Conservation (phyloP, 345 rosid genomes). For the Lepidium aucheri region DNA sequence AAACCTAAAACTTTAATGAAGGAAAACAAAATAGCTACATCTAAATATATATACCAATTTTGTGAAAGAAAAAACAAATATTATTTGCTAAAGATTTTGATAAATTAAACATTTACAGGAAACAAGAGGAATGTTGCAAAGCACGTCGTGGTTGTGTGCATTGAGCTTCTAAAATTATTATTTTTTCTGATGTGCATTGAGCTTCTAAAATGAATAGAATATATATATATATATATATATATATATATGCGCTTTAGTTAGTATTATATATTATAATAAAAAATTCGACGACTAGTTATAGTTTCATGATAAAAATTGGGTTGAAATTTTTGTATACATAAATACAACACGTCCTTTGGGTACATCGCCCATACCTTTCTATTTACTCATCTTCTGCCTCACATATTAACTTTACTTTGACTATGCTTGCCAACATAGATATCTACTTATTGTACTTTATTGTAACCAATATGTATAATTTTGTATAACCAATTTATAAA, state of each 20-base stretch:
- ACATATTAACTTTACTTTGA: constrained; percentile 23
- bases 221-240: no score
- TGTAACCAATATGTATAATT: not conserved
- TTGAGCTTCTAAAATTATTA: constrained; percentile 9
- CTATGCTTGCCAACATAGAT: constrained; percentile 9
- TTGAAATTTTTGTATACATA: not conserved
- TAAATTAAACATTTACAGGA: not conserved
- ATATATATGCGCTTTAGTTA: not conserved
- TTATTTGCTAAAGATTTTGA: not conserved
- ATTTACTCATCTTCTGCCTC: constrained; percentile 13
- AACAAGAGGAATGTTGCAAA: constrained; percentile 20
- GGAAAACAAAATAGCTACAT: not conserved
- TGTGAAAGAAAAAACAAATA: not conserved
- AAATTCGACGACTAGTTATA: not conserved
- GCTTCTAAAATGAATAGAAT: not conserved
- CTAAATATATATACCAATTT: not conserved
- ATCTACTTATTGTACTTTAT: constrained; percentile 8
- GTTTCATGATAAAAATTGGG: not conserved
- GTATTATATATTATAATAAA: not conserved
- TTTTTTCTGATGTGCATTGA: constrained; percentile 20
- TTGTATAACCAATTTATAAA: not conserved
- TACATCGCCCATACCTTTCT: constrained; percentile 11
- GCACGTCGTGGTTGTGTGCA: constrained; percentile 19
- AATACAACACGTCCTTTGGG: constrained; percentile 11
- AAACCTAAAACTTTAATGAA: no score